Evolutionary conservation across 805 yeast genomes (phyloP).

Genomic region (Hemisphaericaspora nanyangensis): DNA sequence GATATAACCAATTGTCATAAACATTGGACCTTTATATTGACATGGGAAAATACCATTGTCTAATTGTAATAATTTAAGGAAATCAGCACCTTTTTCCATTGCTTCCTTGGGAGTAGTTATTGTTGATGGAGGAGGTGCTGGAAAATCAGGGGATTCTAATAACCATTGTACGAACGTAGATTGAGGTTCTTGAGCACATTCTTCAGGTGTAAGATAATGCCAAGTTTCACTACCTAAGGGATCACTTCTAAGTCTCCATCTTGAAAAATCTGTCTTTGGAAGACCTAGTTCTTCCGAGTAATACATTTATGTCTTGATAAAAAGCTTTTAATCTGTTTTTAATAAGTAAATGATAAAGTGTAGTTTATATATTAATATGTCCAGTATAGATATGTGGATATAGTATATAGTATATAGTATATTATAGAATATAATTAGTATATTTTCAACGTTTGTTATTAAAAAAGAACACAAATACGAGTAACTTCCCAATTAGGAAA

Average conservation of each 20-base stretch:
- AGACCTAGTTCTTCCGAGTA: constrained; percentile 73
- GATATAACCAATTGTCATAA: constrained; percentile 87
- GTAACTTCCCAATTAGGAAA: background rate
- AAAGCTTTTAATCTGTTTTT: no score
- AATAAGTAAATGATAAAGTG: no score
- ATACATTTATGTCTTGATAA: constrained; percentile 15
- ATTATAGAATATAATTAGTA: no score
- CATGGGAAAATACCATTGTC: constrained; percentile 85
- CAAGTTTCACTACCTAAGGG: constrained; percentile 77
- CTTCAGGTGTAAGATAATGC: constrained; percentile 54
- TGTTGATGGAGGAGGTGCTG: constrained; percentile 36
- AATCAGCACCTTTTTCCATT: constrained; percentile 70
- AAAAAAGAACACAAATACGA: background rate
- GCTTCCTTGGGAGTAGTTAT: constrained; percentile 52
- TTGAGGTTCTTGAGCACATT: constrained; percentile 44
- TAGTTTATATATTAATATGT: no score
- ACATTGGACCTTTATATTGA: constrained; percentile 97
- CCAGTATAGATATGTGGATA: no score
- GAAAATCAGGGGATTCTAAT: constrained; percentile 37
- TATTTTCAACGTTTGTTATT: background rate
- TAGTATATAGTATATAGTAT: no score
- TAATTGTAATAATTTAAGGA: constrained; percentile 69
- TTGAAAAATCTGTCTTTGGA: constrained; percentile 59
- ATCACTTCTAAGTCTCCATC: constrained; percentile 75
- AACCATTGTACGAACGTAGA: constrained; percentile 54